A percentile compares a stretch with the other conserved stretches of the same genome.
phyloP scores from a whole-genome alignment of 2,329 filamentous ascomycete species.

The Onygenales sp. region DNA sequence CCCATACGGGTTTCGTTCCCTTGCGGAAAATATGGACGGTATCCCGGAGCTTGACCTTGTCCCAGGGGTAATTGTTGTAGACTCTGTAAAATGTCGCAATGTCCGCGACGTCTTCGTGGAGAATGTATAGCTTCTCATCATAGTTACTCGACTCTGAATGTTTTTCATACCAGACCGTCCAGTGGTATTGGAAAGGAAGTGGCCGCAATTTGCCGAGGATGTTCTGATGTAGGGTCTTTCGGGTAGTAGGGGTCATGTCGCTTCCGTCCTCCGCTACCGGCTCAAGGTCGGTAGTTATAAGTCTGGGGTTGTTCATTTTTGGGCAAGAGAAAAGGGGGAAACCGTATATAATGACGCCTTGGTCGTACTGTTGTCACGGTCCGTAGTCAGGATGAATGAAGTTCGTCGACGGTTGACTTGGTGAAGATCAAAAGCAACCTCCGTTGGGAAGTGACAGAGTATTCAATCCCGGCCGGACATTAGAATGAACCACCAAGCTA shows the following conservation, averaged over 20 bases:
- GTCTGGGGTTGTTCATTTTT: constrained; percentile 15
- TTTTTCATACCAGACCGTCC: constrained; percentile 41
- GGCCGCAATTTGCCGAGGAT: constrained; percentile 38
- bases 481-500: background rate
- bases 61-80: constrained; percentile 70
- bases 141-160: constrained; percentile 22
- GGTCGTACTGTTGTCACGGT: background rate
- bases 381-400: too few relatives aligned
- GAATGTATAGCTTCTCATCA: constrained; percentile 25
- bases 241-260: constrained; percentile 12
- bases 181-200: constrained; percentile 38
- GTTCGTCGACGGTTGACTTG: too few relatives aligned
- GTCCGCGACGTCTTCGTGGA: constrained; percentile 33
- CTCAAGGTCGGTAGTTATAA: constrained; percentile 15
- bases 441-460: background rate
- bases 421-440: background rate
- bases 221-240: constrained; percentile 32
- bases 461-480: background rate
- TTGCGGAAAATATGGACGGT: constrained; percentile 72
- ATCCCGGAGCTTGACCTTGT: constrained; percentile 66
- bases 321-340: background rate
- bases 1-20: constrained; percentile 68
- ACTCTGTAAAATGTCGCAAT: constrained; percentile 61
- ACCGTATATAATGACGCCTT: background rate
- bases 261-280: constrained; percentile 12